Conservation (phyloP, 1,139 yeast species). For the Taphrina flavorubra region DNA sequence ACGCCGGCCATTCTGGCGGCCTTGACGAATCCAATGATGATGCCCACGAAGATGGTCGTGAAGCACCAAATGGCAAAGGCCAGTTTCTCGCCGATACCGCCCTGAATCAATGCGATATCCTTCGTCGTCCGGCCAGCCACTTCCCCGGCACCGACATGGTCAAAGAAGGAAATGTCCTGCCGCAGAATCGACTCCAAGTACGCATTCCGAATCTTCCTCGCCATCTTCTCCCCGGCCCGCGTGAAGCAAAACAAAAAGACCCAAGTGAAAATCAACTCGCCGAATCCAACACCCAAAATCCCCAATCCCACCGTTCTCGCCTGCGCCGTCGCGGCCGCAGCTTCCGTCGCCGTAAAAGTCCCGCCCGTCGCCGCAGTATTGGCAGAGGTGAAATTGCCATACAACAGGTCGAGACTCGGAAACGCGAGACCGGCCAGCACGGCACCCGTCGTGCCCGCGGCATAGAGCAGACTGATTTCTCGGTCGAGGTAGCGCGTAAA, state of each 20-base stretch:
- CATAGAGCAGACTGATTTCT: slow-evolving; percentile 24
- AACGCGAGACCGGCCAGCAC: slow-evolving; percentile 41
- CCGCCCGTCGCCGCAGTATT: slow-evolving; percentile 21
- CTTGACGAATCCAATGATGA: slow-evolving; percentile 54
- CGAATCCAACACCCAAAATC: slow-evolving; percentile 46
- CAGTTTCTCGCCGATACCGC: slow-evolving; percentile 57
- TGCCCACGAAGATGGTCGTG: slow-evolving; percentile 54
- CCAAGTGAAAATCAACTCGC: slow-evolving; percentile 46
- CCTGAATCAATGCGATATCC: slow-evolving; percentile 56
- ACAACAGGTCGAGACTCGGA: slow-evolving; percentile 35
- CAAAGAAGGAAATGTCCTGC: slow-evolving; percentile 57
- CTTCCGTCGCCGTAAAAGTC: slow-evolving; percentile 14
- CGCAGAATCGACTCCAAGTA: slow-evolving; percentile 54
- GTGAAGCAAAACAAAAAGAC: slow-evolving; percentile 48
- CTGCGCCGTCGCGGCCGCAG: slow-evolving; percentile 22
- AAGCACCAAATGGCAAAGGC: slow-evolving; percentile 54
- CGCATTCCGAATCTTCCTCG: slow-evolving; percentile 54
- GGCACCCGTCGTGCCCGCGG: slow-evolving; percentile 26
- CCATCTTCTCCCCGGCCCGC: slow-evolving; percentile 55
- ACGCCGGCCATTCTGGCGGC: slow-evolving; percentile 55
- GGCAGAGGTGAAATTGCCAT: slow-evolving; percentile 35
- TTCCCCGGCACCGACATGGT: slow-evolving; percentile 57
- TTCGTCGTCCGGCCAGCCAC: slow-evolving; percentile 56
- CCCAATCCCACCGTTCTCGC: slow-evolving; percentile 35
- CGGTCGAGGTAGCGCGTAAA: slow-evolving; percentile 37